Evolutionary conservation across 2,329 filamentous ascomycete species (phyloP).

Genomic region (Chlorencoelia australis): DNA sequence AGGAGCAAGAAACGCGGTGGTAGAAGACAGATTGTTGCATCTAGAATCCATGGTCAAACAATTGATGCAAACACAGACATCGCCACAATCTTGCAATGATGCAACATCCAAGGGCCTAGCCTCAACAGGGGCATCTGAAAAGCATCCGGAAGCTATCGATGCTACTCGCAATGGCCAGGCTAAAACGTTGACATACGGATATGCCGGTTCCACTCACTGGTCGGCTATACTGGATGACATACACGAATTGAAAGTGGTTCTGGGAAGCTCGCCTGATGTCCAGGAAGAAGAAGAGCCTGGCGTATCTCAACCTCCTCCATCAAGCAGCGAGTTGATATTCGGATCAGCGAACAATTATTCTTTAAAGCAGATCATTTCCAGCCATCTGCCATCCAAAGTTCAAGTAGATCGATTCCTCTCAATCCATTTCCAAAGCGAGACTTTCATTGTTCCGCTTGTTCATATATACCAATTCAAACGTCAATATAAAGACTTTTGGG

Average conservation of each 20-base stretch:
- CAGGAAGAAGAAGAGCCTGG: background rate
- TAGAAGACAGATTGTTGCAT: slow-evolving; percentile 11
- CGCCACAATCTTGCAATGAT: background rate
- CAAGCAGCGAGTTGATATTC: too few relatives aligned
- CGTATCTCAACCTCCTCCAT: too few relatives aligned
- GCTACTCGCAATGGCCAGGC: background rate
- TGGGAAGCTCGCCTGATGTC: slow-evolving; percentile 2
- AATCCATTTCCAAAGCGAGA: slow-evolving; percentile 14
- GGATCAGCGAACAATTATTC: too few relatives aligned
- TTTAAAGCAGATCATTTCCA: too few relatives aligned
- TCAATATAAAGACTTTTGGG: slow-evolving; percentile 18
- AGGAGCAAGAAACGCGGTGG: background rate
- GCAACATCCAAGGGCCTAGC: background rate
- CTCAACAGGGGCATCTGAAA: too few relatives aligned
- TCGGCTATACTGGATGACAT: slow-evolving; percentile 18
- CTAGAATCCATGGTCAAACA: slow-evolving; percentile 12
- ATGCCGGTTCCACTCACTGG: slow-evolving; percentile 16
- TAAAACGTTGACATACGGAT: slow-evolving; percentile 3
- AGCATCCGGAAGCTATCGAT: background rate
- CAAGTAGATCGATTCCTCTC: slow-evolving; percentile 14
- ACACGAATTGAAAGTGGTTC: slow-evolving; percentile 11
- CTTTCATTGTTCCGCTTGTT: slow-evolving; percentile 14
- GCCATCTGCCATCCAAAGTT: slow-evolving; percentile 13
- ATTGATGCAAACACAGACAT: slow-evolving; percentile 9
- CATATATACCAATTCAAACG: slow-evolving; percentile 17